A percentile compares a stretch with the other conserved stretches of the same genome.
Evolutionary conservation across 2,329 filamentous ascomycete genomes (phyloP).

Genomic region (Monosporascus ibericus): DNA sequence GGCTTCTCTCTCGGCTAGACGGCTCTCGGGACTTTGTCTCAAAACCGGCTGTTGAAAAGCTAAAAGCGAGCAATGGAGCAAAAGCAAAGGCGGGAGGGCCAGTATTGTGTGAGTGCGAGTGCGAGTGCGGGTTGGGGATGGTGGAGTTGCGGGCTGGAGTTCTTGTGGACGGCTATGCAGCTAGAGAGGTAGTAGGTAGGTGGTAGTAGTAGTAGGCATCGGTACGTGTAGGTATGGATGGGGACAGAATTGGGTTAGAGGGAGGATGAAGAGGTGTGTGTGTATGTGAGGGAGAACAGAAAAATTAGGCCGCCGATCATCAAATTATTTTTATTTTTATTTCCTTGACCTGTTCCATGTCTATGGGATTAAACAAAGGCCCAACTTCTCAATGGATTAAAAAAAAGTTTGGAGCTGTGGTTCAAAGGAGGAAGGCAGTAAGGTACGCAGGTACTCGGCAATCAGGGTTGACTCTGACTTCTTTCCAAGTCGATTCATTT

Average conservation of each 20-base stretch:
- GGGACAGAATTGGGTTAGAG: neutral
- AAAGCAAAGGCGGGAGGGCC: conserved; percentile 3
- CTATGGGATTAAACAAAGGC: neutral
- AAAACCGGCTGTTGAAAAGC: conserved; percentile 19
- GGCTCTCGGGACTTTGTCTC: conserved; percentile 9
- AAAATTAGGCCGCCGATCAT: neutral
- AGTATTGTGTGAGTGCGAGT: conserved; percentile 1
- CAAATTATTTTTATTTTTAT: neutral
- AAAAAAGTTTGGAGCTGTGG: neutral
- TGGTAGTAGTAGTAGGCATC: conserved; percentile 9
- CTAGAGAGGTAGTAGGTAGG: conserved; percentile 3
- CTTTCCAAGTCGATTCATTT: neutral
- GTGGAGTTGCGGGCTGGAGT: neutral
- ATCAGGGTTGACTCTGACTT: neutral
- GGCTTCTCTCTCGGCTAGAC: conserved; percentile 1
- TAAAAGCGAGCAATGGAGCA: conserved; percentile 1
- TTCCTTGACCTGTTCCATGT: neutral
- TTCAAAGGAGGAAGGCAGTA: neutral
- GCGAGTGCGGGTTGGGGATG: neutral
- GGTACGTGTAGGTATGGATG: neutral
- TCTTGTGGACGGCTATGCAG: neutral
- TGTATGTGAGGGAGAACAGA: neutral
- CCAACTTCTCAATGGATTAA: neutral
- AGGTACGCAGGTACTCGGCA: neutral
- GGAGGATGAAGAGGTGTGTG: neutral